Conservation (phyloP, 2,329 filamentous ascomycete genomes). For the Dactylellina haptotyla region DNA sequence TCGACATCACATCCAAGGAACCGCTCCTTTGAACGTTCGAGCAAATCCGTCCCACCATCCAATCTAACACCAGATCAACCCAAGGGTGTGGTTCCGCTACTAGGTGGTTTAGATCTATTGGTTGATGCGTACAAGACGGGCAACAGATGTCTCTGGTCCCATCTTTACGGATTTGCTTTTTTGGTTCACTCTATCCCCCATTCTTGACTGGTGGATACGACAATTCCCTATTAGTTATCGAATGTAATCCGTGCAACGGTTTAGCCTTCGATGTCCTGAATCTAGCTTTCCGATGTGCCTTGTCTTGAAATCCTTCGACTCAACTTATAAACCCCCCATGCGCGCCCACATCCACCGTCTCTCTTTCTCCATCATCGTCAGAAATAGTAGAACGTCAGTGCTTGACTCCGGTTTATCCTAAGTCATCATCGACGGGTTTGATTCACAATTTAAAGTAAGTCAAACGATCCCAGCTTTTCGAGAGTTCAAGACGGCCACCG, state of each 20-base stretch:
- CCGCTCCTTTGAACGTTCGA: slow-evolving; percentile 38
- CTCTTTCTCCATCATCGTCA: slow-evolving; percentile 32
- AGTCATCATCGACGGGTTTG: slow-evolving; percentile 44
- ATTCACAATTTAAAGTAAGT: slow-evolving; percentile 54
- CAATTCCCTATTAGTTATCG: slow-evolving; percentile 51
- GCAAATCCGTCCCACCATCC: slow-evolving; percentile 51
- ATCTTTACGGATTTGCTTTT: slow-evolving; percentile 18
- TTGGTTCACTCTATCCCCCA: slow-evolving; percentile 10
- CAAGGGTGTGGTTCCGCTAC: slow-evolving; percentile 36
- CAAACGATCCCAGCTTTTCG: slow-evolving; percentile 17
- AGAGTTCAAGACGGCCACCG: slow-evolving; percentile 46
- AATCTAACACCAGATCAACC: slow-evolving; percentile 47
- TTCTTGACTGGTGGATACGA: slow-evolving; percentile 39
- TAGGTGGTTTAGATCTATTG: slow-evolving; percentile 44
- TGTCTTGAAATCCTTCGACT: slow-evolving; percentile 46
- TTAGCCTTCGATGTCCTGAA: slow-evolving; percentile 51
- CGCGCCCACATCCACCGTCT: slow-evolving; percentile 34
- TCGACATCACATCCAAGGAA: slow-evolving; percentile 41
- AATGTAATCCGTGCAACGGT: slow-evolving; percentile 40
- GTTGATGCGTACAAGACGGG: slow-evolving; percentile 17
- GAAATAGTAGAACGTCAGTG: slow-evolving; percentile 25
- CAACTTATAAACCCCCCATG: slow-evolving; percentile 51
- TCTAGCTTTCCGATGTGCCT: slow-evolving; percentile 38
- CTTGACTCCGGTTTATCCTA: slow-evolving; percentile 36
- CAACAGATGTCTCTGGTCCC: slow-evolving; percentile 33